Evolutionary conservation across 2,329 filamentous ascomycete species (phyloP).

Genomic region (Teratosphaeria zuluensis): DNA sequence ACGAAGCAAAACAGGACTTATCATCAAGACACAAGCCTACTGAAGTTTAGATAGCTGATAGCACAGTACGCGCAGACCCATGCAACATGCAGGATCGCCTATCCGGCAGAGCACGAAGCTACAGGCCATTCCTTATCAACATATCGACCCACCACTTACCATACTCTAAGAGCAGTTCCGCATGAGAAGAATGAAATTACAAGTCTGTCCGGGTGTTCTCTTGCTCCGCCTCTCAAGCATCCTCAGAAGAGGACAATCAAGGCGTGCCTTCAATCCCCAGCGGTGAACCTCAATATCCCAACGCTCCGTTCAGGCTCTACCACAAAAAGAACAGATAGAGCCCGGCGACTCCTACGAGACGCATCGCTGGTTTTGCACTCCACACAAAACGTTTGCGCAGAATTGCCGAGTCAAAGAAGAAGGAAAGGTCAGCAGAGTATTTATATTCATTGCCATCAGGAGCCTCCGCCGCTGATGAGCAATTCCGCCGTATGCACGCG

Average conservation of each 20-base stretch:
- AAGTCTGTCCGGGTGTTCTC: constrained; percentile 29
- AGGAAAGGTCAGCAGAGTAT: not conserved
- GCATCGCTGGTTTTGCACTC: constrained; percentile 31
- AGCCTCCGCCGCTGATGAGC: not conserved
- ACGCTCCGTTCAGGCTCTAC: constrained; percentile 38
- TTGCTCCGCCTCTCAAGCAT: constrained; percentile 16
- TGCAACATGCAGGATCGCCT: not conserved
- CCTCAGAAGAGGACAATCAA: constrained; percentile 11
- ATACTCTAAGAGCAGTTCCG: too few species aligned
- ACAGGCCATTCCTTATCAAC: not conserved
- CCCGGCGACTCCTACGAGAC: constrained; percentile 34
- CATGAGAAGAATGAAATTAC: not conserved
- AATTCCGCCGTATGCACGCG: not conserved
- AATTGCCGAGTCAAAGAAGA: not conserved
- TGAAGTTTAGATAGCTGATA: not conserved
- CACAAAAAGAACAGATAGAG: constrained; percentile 25
- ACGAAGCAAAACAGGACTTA: not conserved
- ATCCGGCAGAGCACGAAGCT: not conserved
- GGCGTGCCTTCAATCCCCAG: constrained; percentile 28
- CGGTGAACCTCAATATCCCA: constrained; percentile 28
- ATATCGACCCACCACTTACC: not conserved
- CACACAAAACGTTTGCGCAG: not conserved
- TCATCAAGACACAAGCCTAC: not conserved
- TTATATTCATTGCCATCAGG: not conserved
- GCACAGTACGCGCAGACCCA: not conserved